Evolutionary conservation across 106 monocot species (phyloP).

Genomic region (Dendrobium chrysotoxum): DNA sequence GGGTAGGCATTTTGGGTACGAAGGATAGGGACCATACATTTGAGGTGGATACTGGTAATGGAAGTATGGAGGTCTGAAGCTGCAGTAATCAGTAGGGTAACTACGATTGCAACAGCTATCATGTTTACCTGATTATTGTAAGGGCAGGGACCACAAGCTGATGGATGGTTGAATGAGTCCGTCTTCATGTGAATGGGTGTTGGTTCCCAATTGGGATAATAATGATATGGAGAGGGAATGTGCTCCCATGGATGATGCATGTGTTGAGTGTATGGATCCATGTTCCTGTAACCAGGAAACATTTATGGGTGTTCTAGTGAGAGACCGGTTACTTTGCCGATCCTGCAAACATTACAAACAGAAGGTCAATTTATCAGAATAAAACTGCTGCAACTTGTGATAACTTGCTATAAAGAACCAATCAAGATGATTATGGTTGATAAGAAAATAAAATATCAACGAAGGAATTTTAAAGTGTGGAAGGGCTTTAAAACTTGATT

Average conservation of each 20-base stretch:
- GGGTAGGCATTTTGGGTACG: slow-evolving; percentile 27
- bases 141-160: slow-evolving; percentile 21
- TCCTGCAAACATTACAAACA: not conserved
- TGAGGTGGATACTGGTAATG: slow-evolving; percentile 20
- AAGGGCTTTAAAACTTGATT: no score
- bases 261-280: slow-evolving; percentile 31
- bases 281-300: slow-evolving; percentile 25
- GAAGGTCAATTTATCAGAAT: not conserved
- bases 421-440: no score
- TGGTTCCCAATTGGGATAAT: slow-evolving; percentile 18
- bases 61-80: slow-evolving; percentile 29
- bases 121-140: not conserved
- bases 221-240: slow-evolving; percentile 16
- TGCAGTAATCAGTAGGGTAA: slow-evolving; percentile 27
- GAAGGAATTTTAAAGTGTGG: no score
- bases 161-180: slow-evolving; percentile 16
- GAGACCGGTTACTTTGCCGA: not conserved
- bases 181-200: slow-evolving; percentile 13
- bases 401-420: no score
- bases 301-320: slow-evolving; percentile 5
- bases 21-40: slow-evolving; percentile 17
- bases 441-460: no score
- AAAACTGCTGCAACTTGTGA: not conserved
- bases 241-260: slow-evolving; percentile 26
- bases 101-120: slow-evolving; percentile 19